These are phyloP conservation scores for Canavalia gladiata DNA, from an alignment of 306 rosid genomes.

Conservation along the genomic window DNA sequence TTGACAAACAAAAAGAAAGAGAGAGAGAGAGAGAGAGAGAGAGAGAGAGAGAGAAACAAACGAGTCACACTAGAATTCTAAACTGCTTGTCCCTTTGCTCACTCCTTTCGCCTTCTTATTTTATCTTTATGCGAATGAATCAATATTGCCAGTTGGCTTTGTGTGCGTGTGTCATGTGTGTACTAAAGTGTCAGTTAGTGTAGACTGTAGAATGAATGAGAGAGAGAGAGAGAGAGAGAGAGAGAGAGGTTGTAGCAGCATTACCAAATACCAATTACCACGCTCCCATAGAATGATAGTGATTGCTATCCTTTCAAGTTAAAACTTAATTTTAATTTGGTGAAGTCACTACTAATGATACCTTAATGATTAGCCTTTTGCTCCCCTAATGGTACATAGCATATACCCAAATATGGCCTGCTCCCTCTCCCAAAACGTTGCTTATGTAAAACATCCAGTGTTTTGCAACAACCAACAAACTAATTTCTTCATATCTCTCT, in stretches of 20 bases:
- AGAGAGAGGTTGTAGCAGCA: conserved; percentile 41
- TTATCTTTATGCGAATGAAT: conserved; percentile 71
- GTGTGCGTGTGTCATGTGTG: conserved; percentile 63
- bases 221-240: conserved; percentile 40
- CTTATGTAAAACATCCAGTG: conserved; percentile 2
- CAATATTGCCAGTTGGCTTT: conserved; percentile 83
- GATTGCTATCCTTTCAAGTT: conserved; percentile 50
- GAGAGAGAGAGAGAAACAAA: conserved; percentile 52
- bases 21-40: neutral
- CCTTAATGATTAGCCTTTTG: conserved; percentile 42
- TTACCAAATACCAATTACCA: conserved; percentile 46
- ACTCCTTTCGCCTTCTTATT: conserved; percentile 71
- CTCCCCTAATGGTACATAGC: conserved; percentile 42
- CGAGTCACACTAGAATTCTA: conserved; percentile 69
- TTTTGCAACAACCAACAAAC: conserved; percentile 49
- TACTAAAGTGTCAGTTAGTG: conserved; percentile 48
- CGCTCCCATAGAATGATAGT: conserved; percentile 36
- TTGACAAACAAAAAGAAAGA: conserved; percentile 24
- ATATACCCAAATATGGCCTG: neutral
- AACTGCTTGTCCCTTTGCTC: conserved; percentile 73
- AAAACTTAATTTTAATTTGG: conserved; percentile 45
- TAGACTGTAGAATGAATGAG: conserved; percentile 46
- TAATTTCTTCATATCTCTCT: conserved; percentile 28
- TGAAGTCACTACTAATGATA: conserved; percentile 46
- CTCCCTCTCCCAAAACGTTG: conserved; percentile 12